Base-by-base conservation (phyloP, 2,329 filamentous ascomycete species). In the Dactylellina parvicollis region DNA sequence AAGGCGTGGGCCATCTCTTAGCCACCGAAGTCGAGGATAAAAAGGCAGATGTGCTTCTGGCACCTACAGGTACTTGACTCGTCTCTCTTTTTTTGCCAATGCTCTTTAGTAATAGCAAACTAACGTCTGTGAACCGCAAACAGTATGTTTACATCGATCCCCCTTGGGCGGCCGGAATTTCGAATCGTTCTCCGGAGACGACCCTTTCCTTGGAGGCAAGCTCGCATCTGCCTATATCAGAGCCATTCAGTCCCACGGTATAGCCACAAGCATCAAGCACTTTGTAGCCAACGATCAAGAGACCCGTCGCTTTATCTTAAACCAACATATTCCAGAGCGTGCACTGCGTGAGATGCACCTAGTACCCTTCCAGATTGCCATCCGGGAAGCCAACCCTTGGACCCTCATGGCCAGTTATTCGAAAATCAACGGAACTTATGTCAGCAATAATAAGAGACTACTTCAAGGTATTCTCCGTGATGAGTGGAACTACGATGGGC, bases 211-310 rank as follows among this genome's bases (percentile, higher is more conserved):
- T 22, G 83, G 85, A 22, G 86, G 86, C 0, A 80, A 85, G 14
- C 83, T 84, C 8, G 85, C 86, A 1, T 84, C 84, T 5, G 83
- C 84, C 28, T 80, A 87, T 28, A 81, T 87, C 36, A 82, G 81
- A 42, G 86, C 86, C 12, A 86, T 87, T 57, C 84, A 88, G 79
- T 83, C 82, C 71, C 85, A 82, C 16, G 85, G 85, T 8, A 82
- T 88, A 34, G 83, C 85, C 76, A 85, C 86, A 2, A 85, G 85
- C 1, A 81, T 86, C 70, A 88, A 88, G 81, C 86, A 88, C 78
- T 88, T 87, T 78, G 83, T 87, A 18, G 86, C 85, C 79, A 88
- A 88, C 74, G 86, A 88, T 76, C 85, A 87, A 76, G 86, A 88
- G 78, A 84, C 87, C 76, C 84, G 83, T 79, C 82, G 86, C 16